Conservation (phyloP, 106 monocot species). For the Cymbidium sinense region DNA sequence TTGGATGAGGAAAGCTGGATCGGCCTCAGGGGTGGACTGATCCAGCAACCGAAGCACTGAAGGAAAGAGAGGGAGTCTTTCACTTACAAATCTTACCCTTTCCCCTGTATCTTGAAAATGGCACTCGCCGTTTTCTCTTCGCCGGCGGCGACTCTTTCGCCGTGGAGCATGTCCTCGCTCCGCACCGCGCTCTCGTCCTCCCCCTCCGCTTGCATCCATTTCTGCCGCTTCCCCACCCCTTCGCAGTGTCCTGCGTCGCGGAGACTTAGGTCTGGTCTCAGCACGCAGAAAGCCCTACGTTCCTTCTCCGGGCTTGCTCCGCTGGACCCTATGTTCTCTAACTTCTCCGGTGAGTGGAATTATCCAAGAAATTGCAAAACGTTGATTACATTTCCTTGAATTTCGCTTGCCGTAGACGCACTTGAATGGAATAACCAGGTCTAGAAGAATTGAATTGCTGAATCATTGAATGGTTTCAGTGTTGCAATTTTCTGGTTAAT, state of each 20-base stretch:
- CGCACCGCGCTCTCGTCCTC: constrained; percentile 53
- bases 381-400: background rate
- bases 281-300: constrained; percentile 13
- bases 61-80: no score
- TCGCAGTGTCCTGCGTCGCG: constrained; percentile 3
- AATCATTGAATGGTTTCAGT: background rate
- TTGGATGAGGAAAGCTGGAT: background rate
- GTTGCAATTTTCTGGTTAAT: background rate
- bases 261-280: constrained; percentile 6
- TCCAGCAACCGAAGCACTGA: background rate
- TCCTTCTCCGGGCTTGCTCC: constrained; percentile 64
- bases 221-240: constrained; percentile 13
- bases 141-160: constrained; percentile 16
- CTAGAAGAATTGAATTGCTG: background rate
- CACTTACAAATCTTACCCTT: no score
- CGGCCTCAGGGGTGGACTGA: background rate
- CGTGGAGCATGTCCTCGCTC: constrained; percentile 74
- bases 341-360: constrained; percentile 29
- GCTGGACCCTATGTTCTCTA: constrained; percentile 22
- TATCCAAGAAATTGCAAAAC: background rate
- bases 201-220: constrained; percentile 6
- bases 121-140: constrained; percentile 8
- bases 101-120: background rate
- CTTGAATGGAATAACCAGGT: background rate
- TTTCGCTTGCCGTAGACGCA: background rate